Percentiles rank a stretch among this genome's conserved stretches.
Evolutionary conservation across 75 land plant species (phyloP).

Genomic region (Chamaecyparis obtusa): DNA sequence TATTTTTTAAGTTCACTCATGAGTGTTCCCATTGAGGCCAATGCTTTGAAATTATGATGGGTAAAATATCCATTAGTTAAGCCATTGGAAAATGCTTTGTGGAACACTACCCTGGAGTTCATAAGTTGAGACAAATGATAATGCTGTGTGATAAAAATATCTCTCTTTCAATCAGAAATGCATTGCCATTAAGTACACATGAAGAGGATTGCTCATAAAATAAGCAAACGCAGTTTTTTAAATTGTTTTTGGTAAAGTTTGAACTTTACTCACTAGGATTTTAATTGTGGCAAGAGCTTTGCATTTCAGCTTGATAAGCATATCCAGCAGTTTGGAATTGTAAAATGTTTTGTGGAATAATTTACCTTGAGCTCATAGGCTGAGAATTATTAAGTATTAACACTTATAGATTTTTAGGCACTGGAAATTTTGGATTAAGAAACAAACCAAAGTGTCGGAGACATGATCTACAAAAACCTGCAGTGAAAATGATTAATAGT

Average conservation of each 20-base stretch:
- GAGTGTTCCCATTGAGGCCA: too few relatives aligned
- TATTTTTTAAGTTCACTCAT: too few relatives aligned
- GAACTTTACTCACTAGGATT: not conserved
- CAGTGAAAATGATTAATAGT: not conserved
- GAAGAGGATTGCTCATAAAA: not conserved
- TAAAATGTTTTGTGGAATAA: not conserved
- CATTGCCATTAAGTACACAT: not conserved
- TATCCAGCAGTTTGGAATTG: not conserved
- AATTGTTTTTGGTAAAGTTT: not conserved
- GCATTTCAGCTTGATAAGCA: not conserved
- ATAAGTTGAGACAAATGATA: too few relatives aligned
- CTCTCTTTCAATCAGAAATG: not conserved
- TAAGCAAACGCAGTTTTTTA: too few relatives aligned
- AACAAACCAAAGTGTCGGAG: not conserved
- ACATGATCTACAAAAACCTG: not conserved
- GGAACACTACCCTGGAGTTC: too few relatives aligned
- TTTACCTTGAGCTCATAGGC: not conserved
- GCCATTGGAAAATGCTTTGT: too few relatives aligned
- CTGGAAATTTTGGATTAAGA: not conserved
- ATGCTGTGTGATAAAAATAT: too few relatives aligned
- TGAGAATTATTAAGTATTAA: not conserved
- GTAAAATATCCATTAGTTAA: too few relatives aligned
- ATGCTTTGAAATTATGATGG: too few relatives aligned
- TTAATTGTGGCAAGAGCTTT: not conserved
- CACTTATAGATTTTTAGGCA: not conserved